Evolutionary conservation across 768 basidiomycete species (phyloP), one percentile per base, ranked within the genome.

Genomic region (Tricholoma sp.): DNA sequence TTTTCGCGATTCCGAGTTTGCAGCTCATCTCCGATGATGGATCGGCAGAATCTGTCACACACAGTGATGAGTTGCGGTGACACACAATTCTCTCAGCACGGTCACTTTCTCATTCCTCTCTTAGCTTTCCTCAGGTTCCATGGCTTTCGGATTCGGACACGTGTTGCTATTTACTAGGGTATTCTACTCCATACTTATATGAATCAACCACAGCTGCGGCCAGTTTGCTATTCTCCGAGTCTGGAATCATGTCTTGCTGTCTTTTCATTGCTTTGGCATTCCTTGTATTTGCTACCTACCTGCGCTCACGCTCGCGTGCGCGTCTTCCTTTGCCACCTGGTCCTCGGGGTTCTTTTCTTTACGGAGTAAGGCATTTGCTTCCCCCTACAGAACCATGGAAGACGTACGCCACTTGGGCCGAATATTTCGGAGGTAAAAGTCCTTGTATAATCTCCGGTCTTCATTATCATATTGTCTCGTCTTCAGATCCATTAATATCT

Each of bases 401-500:
- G 52, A 66, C 66, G 3, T 71, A 71, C 50, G 57, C 62, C 3
- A 27, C 53, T 7, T 71, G 70, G 70, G 58, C 63, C 21, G 51
- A 55, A 22, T 54, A 62, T 10, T 69, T 62, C 51, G 55, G 61
- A 21, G 61, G 70, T 69, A 60, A 27, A 11, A 9, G 55, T 18
- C n/a, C 32, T 47, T 8, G 16, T 24, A 37, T 21, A 24, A 29
- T n/a, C 24, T 14, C 31, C 8, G 29, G 46, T 52, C 14, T 32
- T 3, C 27, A 9, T 12, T 1, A 8, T 27, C 57, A 24, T 7
- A 43, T 53, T 35, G 39, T 19, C 59, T 21, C 12, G 47, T n/a
- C 49, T 22, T 29, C 55, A 76, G 78, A 71, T 12, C 67, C 78
- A n/a, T 63, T 85, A 11, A 73, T 85, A 27, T 78, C 79, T 21